Evolutionary conservation across 2,329 filamentous ascomycete genomes (phyloP), one percentile per base, ranked within the genome.

Genomic region (Fusarium udum): DNA sequence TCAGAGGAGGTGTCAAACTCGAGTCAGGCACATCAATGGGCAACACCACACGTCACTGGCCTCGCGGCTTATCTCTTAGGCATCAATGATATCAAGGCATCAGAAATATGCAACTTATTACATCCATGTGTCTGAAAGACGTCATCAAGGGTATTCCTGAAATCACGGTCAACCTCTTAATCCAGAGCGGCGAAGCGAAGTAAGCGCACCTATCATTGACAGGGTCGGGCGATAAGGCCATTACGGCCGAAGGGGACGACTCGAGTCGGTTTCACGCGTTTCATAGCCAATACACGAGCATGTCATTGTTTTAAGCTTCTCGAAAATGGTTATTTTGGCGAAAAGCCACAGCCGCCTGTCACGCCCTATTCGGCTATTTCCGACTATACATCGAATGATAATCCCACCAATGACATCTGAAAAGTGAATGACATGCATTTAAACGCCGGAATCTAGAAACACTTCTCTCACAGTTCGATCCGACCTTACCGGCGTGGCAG

Each of bases 251-350:
- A 32, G 28, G 40, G 48, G 46, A 65, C 16, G 32, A 43, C 16
- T 32, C 11, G 34, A 64, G 36, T 42, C 34, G 52, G 64, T 61
- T 67, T 67, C 62, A 67, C 13, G 45, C 37, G 64, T 67, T 67
- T 67, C 64, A 67, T 13, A 36, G 49, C 31, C 62, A 40, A 67
- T 46, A 67, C 45, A 60, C 18, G 62, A 61, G 43, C 62, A 52
- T 67, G 62, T 67, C 61, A 42, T n/a, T 34, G 52, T 45, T 67
- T 53, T 57, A 67, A 67, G 62, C 48, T 67, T 34, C 40, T 52
- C 43, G 15, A 45, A 22, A 56, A 46, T 51, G 40, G 62, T 67
- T 67, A 67, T 48, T 53, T 66, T 37, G 45, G 39, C 57, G 43
- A 62, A 62, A 39, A 55, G 64, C 43, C 46, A 32, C 40, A 67